Conservation (phyloP, 1,139 yeast species). For the Blastobotrys persicus region DNA sequence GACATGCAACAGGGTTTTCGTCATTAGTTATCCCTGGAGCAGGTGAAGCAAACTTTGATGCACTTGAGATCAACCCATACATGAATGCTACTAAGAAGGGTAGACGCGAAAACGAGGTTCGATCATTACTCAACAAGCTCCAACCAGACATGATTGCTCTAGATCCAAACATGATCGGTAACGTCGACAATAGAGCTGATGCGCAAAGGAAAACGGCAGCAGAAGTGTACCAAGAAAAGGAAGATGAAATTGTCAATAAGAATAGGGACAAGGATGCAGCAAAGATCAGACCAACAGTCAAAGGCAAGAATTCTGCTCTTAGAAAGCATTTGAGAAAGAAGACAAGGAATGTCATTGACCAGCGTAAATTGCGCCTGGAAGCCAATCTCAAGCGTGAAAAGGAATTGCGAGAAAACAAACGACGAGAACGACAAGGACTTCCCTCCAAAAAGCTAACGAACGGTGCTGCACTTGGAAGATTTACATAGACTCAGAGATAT, state of each 20-base stretch:
- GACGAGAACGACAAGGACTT: conserved; percentile 16
- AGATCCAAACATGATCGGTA: conserved; percentile 87
- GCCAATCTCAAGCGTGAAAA: conserved; percentile 73
- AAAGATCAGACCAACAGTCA: conserved; percentile 44
- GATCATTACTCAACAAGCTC: conserved; percentile 79
- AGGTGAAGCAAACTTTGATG: conserved; percentile 97
- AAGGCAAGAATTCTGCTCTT: conserved; percentile 79
- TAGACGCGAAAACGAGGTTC: conserved; percentile 91
- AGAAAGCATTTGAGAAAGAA: conserved; percentile 81
- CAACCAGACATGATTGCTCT: conserved; percentile 89
- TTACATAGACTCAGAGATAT: conserved; percentile 20
- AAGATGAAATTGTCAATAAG: conserved; percentile 35
- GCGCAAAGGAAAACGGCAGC: conserved; percentile 59
- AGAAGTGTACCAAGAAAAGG: conserved; percentile 39
- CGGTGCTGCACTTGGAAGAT: conserved; percentile 37
- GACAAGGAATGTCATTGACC: conserved; percentile 82
- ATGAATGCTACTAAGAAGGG: conserved; percentile 74
- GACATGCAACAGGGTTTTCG: conserved; percentile 74
- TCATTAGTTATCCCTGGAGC: conserved; percentile 91
- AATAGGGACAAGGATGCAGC: conserved; percentile 36
- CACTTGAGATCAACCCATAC: conserved; percentile 89
- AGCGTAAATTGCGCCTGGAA: conserved; percentile 80
- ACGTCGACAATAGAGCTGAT: conserved; percentile 69
- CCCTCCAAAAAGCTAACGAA: conserved; percentile 25
- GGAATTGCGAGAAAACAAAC: conserved; percentile 57